Conservation (phyloP, 176 grass and related monocot species). For the Musa beccarii region DNA sequence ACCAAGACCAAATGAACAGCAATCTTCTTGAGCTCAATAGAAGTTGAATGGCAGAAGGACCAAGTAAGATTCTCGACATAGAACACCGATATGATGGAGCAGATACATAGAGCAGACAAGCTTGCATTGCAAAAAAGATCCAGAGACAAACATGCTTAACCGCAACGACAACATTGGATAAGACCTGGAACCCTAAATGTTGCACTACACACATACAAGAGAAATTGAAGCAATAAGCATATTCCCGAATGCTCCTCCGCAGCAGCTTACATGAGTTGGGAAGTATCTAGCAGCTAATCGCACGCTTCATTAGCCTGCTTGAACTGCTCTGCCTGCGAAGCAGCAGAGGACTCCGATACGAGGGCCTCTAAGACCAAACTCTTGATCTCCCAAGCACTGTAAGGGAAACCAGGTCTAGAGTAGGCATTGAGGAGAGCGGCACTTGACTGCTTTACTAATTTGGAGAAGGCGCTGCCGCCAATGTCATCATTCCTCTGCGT, state of each 20-base stretch:
- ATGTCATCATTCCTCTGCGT: conserved; percentile 67
- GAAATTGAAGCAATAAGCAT: neutral
- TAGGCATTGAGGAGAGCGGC: conserved; percentile 82
- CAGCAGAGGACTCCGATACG: conserved; percentile 57
- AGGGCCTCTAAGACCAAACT: conserved; percentile 62
- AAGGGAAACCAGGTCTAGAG: conserved; percentile 50
- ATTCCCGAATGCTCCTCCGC: neutral
- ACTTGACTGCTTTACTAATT: conserved; percentile 80
- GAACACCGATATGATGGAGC: neutral
- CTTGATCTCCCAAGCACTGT: conserved; percentile 91
- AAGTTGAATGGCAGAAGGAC: too few species aligned
- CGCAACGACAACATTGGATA: neutral
- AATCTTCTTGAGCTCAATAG: neutral
- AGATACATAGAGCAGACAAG: neutral
- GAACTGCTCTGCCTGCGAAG: conserved; percentile 60
- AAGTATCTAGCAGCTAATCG: neutral
- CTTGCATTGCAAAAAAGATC: neutral
- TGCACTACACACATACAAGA: neutral
- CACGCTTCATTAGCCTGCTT: conserved; percentile 74
- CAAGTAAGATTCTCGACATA: too few species aligned
- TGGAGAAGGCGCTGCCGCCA: conserved; percentile 42
- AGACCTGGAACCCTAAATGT: neutral
- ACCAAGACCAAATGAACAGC: neutral
- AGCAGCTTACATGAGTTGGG: neutral
- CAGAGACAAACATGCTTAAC: neutral